Evolutionary conservation across 495 filamentous ascomycete species (phyloP), one percentile per base, ranked within the genome.

Genomic region (Aspergillus baeticus): DNA sequence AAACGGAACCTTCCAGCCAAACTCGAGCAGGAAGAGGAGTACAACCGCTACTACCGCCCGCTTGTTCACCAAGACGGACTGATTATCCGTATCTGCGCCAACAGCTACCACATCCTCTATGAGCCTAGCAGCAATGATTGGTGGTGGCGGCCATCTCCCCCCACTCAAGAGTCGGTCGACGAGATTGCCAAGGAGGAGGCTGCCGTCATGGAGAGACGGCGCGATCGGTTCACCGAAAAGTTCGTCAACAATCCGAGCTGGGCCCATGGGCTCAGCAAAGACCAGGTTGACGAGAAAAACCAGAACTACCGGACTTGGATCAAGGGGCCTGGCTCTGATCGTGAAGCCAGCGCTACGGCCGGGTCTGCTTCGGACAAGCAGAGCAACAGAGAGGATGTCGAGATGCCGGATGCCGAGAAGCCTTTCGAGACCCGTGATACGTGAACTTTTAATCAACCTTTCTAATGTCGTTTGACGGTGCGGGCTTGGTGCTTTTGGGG

Each of bases 101-200:
- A 90, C 63, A 90, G 84, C 48, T 94, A 90, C 67, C 87, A 88
- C 59, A 85, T 92, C 59, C 77, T 90, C 20, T 96, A 89, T 74
- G 83, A 88, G 58, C 83, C 86, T 10, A 76, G 78, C 10, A 92
- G 87, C 34, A 69, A 74, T 54, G 85, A 88, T 58, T 84, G 79
- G 72, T 82, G 80, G 65, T 79, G 76, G 64, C 77, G 76, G 14
- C 73, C 76, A 10, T 65, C 56, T 1, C 60, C 63, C 0, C 53
- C 71, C 3, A 17, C 44, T 13, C 63, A 71, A n/a, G 68, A 70
- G 69, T 67, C 54, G 74, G 71, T 72, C 11, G 78, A 82, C 5
- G 81, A 83, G 41, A 61, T 66, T 43, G 71, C 59, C 18, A 69
- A 68, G 51, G 68, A 76, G 46, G 62, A 77, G 31, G 70, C 73